Conservation (phyloP, 805 yeast species). For the Lachancea thermotolerans region DNA sequence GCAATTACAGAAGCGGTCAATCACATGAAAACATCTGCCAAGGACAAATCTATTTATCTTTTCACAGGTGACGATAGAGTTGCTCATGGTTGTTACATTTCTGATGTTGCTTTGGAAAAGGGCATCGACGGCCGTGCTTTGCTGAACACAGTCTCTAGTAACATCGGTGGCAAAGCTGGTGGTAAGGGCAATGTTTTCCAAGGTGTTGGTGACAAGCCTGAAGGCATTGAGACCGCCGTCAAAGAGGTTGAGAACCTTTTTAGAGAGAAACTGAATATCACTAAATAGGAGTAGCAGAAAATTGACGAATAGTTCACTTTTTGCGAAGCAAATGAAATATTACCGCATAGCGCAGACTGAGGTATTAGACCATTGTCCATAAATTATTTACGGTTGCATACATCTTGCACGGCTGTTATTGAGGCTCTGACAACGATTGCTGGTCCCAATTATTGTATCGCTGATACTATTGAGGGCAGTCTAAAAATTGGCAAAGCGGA, state of each 20-base stretch:
- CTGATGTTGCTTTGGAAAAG: conserved; percentile 59
- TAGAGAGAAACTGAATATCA: no score
- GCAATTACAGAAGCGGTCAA: conserved; percentile 90
- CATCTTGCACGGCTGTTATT: no score
- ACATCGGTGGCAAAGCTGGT: conserved; percentile 96
- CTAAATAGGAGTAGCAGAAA: no score
- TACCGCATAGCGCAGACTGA: no score
- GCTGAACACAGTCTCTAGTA: conserved; percentile 60
- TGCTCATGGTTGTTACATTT: conserved; percentile 92
- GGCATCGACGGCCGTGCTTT: conserved; percentile 72
- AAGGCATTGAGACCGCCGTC: conserved; percentile 66
- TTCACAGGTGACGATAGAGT: conserved; percentile 73
- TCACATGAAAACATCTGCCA: conserved; percentile 67
- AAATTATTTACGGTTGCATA: no score
- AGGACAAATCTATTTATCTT: conserved; percentile 70
- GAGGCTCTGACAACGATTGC: no score
- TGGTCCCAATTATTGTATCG: no score
- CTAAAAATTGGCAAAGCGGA: no score
- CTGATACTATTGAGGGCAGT: no score
- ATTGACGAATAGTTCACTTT: no score
- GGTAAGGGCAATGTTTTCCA: conserved; percentile 96
- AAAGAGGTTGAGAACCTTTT: conserved; percentile 51
- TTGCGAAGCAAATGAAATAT: no score
- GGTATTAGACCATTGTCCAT: no score
- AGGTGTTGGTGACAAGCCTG: conserved; percentile 88